These are phyloP conservation scores for Tolypocladium nubicola DNA, from an alignment of 2,329 filamentous ascomycete species.

Conservation along the genomic window DNA sequence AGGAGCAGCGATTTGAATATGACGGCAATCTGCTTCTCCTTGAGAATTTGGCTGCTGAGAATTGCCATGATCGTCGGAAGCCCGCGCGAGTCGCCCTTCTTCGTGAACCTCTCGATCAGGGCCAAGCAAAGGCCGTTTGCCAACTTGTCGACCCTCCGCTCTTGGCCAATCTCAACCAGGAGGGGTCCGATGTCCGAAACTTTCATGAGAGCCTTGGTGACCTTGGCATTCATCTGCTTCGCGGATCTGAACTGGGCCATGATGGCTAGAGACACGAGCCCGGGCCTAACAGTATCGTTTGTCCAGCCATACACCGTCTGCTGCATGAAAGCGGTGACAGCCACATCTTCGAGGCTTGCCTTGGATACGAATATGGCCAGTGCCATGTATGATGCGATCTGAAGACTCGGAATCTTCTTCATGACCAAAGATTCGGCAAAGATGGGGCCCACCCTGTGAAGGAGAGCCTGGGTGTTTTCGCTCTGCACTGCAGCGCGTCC, in stretches of 20 bases:
- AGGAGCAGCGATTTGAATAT: constrained; percentile 56
- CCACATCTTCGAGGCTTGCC: constrained; percentile 63
- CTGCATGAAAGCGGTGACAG: constrained; percentile 83
- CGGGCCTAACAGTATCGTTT: constrained; percentile 59
- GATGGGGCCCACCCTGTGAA: constrained; percentile 55
- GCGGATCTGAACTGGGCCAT: constrained; percentile 70
- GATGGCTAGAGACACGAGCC: constrained; percentile 69
- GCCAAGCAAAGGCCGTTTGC: constrained; percentile 62
- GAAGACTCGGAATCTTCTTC: constrained; percentile 65
- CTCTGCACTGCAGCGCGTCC: constrained; percentile 66
- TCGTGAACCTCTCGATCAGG: constrained; percentile 49
- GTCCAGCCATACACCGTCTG: constrained; percentile 73
- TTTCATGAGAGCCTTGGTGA: constrained; percentile 59
- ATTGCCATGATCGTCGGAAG: constrained; percentile 52
- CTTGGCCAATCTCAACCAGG: constrained; percentile 50
- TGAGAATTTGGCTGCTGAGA: constrained; percentile 48
- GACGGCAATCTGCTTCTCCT: constrained; percentile 51
- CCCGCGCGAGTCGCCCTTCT: constrained; percentile 45
- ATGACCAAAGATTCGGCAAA: constrained; percentile 70
- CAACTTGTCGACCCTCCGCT: constrained; percentile 60
- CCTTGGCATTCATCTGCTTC: constrained; percentile 56
- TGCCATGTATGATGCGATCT: constrained; percentile 86
- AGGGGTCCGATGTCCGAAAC: constrained; percentile 48
- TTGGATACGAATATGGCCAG: constrained; percentile 78
- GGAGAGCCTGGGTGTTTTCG: constrained; percentile 70